A percentile compares a stretch with the other conserved stretches of the same genome.
These are phyloP conservation scores for Lentinula boryana DNA, from an alignment of 768 basidiomycete species.

Conservation along the genomic window DNA sequence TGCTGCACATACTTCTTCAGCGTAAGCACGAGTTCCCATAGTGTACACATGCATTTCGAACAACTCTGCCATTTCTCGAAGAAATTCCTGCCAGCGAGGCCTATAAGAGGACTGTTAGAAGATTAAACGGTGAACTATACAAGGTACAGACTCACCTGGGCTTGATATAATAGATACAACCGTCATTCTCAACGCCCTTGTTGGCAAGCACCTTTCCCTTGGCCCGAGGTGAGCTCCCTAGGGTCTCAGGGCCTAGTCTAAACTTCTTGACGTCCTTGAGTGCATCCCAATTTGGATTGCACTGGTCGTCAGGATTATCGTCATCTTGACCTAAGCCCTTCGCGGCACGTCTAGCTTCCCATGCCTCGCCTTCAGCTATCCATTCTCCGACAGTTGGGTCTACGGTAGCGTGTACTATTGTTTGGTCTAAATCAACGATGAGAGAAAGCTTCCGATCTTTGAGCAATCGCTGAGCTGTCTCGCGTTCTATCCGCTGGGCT, in stretches of 20 bases:
- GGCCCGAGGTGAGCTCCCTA: slow-evolving; percentile 31
- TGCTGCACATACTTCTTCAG: slow-evolving; percentile 88
- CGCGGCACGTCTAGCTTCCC: slow-evolving; percentile 58
- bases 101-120: slow-evolving; percentile 23
- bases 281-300: slow-evolving; percentile 92
- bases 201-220: slow-evolving; percentile 44
- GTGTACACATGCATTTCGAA: slow-evolving; percentile 99
- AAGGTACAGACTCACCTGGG: slow-evolving; percentile 62
- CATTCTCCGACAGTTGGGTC: slow-evolving; percentile 99
- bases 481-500: slow-evolving; percentile 82
- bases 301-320: slow-evolving; percentile 47
- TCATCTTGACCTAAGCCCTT: slow-evolving; percentile 33
- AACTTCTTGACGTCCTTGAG: slow-evolving; percentile 89
- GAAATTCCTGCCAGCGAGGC: slow-evolving; percentile 80
- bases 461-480: slow-evolving; percentile 76
- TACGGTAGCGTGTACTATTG: slow-evolving; percentile 96
- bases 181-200: slow-evolving; percentile 63
- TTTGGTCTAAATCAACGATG: slow-evolving; percentile 98
- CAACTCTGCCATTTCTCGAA: slow-evolving; percentile 60
- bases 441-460: slow-evolving; percentile 77
- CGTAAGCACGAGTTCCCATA: slow-evolving; percentile 97
- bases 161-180: slow-evolving; percentile 97
- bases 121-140: background rate
- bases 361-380: slow-evolving; percentile 81
- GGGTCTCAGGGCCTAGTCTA: slow-evolving; percentile 78